Evolutionary conservation across 164 flowering plant species (phyloP).

Genomic region (Chimonanthus salicifolius): DNA sequence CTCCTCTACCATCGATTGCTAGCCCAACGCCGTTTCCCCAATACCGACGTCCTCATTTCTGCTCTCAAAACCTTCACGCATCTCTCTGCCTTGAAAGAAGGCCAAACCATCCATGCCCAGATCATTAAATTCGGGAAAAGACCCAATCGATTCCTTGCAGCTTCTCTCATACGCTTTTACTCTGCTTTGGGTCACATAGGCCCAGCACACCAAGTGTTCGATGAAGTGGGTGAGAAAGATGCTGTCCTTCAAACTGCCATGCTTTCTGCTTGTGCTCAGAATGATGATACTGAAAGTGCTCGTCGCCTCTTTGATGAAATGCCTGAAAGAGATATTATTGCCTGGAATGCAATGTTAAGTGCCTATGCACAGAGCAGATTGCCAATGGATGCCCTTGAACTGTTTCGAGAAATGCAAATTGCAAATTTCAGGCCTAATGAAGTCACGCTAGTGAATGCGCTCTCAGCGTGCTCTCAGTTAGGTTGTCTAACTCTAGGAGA

Average conservation of each 20-base stretch:
- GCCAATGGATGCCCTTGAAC: constrained; percentile 8
- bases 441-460: constrained; percentile 11
- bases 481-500: constrained; percentile 14
- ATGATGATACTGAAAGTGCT: constrained; percentile 6
- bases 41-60: not conserved
- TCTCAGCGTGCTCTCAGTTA: constrained; percentile 14
- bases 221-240: constrained; percentile 13
- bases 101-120: constrained; percentile 14
- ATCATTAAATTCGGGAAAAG: constrained; percentile 4
- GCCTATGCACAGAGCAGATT: constrained; percentile 9
- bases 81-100: constrained; percentile 3
- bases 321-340: constrained; percentile 7
- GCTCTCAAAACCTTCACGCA: constrained; percentile 8
- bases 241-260: constrained; percentile 5
- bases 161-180: constrained; percentile 10
- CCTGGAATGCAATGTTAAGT: constrained; percentile 20
- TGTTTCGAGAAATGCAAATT: constrained; percentile 13
- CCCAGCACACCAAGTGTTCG: constrained; percentile 6
- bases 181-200: constrained; percentile 2
- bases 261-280: constrained; percentile 7
- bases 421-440: constrained; percentile 8
- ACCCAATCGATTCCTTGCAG: constrained; percentile 4
- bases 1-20: constrained; percentile 3
- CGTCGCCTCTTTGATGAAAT: constrained; percentile 9
- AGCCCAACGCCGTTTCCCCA: constrained; percentile 6